Conservation (phyloP, 768 basidiomycete genomes). For the Russula dissimulans region DNA sequence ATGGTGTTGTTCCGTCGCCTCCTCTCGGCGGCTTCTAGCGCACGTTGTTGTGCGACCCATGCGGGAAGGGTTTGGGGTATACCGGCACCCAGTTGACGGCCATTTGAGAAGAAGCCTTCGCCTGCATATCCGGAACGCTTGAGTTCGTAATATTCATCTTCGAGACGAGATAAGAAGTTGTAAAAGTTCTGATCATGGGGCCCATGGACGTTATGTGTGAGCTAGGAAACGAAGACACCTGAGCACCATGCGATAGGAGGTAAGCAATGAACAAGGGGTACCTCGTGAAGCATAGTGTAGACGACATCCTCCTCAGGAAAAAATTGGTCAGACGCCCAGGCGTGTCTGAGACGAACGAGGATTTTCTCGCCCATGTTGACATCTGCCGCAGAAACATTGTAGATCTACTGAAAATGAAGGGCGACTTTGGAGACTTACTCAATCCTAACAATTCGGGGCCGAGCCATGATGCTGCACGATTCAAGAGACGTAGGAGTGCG, state of each 20-base stretch:
- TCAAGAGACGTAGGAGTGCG: slow-evolving; percentile 19
- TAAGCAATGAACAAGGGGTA: slow-evolving; percentile 21
- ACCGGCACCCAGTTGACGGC: slow-evolving; percentile 56
- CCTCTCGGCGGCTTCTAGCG: slow-evolving; percentile 75
- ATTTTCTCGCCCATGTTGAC: slow-evolving; percentile 78
- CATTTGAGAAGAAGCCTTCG: slow-evolving; percentile 82
- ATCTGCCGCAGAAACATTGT: slow-evolving; percentile 37
- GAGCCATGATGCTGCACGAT: not conserved
- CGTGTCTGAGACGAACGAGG: slow-evolving; percentile 68
- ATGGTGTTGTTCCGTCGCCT: slow-evolving; percentile 38
- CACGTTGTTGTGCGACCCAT: slow-evolving; percentile 54
- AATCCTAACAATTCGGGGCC: slow-evolving; percentile 13
- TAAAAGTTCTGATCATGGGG: slow-evolving; percentile 85
- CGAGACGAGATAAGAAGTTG: slow-evolving; percentile 58
- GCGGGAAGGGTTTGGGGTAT: slow-evolving; percentile 61
- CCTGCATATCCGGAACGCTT: slow-evolving; percentile 77
- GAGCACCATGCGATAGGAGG: not conserved
- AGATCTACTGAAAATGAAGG: not conserved
- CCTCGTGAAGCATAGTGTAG: slow-evolving; percentile 87
- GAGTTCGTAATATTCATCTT: slow-evolving; percentile 79
- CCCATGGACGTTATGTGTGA: slow-evolving; percentile 83
- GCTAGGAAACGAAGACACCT: slow-evolving; percentile 33
- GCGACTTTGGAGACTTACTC: slow-evolving; percentile 12
- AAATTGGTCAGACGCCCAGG: slow-evolving; percentile 59
- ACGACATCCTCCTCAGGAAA: slow-evolving; percentile 68